Percentiles rank a stretch among this genome's conserved stretches.
phyloP scores from a whole-genome alignment of 1,139 yeast genomes.

The Hemisphaericaspora lyxosophila region DNA sequence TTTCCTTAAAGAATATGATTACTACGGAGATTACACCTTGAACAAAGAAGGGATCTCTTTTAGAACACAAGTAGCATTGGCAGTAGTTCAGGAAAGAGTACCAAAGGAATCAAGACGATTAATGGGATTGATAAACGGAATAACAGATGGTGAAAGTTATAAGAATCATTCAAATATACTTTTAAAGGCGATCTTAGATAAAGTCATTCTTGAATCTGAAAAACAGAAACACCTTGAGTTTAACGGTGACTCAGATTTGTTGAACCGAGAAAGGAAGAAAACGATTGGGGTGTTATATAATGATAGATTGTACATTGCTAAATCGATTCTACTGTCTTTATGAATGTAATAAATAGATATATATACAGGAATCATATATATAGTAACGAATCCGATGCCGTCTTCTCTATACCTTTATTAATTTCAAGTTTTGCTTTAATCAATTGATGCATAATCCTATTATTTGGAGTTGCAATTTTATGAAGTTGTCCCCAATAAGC shows the following conservation, averaged over 20 bases:
- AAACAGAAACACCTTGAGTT: constrained; percentile 17
- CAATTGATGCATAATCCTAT: constrained; percentile 47
- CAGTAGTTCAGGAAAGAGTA: constrained; percentile 50
- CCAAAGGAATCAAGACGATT: constrained; percentile 34
- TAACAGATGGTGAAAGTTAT: constrained; percentile 46
- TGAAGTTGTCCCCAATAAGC: constrained; percentile 49
- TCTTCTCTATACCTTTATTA: constrained; percentile 30
- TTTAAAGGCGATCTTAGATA: constrained; percentile 33
- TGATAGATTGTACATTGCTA: constrained; percentile 25
- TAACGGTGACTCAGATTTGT: constrained; percentile 16
- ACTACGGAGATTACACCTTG: constrained; percentile 74
- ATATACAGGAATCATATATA: no score
- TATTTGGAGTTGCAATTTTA: constrained; percentile 43
- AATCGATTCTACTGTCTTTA: constrained; percentile 5
- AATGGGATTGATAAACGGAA: constrained; percentile 36
- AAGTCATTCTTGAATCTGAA: constrained; percentile 24
- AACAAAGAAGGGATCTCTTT: constrained; percentile 57
- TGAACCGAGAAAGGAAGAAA: constrained; percentile 16
- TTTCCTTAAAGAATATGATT: constrained; percentile 53
- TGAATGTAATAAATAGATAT: no score
- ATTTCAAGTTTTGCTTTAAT: constrained; percentile 45
- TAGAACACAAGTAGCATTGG: constrained; percentile 73
- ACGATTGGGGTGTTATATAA: constrained; percentile 24
- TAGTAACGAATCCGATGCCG: constrained; percentile 11
- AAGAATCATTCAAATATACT: constrained; percentile 26